Conservation (phyloP, 306 rosid genomes). For the Lotus japonicus region DNA sequence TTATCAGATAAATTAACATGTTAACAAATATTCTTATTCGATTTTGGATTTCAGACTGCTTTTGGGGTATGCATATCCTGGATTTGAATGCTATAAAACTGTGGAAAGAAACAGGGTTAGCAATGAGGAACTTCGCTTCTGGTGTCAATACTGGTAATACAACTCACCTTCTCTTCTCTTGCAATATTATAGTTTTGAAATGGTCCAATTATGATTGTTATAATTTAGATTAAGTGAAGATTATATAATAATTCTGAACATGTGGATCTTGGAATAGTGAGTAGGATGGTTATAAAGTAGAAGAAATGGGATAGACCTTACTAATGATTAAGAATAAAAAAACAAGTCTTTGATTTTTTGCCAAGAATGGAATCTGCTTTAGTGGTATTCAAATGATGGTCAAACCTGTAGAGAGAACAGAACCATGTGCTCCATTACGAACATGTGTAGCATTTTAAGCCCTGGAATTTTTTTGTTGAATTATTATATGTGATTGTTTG, state of each 20-base stretch:
- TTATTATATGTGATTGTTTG: background rate
- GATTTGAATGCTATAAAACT: conserved; percentile 72
- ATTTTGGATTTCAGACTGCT: conserved; percentile 42
- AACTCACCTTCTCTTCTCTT: background rate
- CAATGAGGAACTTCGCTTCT: conserved; percentile 74
- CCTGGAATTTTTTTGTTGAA: background rate
- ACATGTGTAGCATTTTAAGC: conserved; percentile 14
- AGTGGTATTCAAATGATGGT: background rate
- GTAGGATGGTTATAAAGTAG: background rate
- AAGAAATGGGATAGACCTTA: background rate
- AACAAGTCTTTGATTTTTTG: background rate
- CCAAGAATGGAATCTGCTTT: conserved; percentile 21
- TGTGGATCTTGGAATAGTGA: background rate
- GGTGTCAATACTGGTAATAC: conserved; percentile 90
- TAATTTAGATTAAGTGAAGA: background rate
- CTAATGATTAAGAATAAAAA: background rate
- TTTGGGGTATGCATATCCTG: conserved; percentile 93
- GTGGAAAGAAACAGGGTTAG: conserved; percentile 57
- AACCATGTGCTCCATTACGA: conserved; percentile 19
- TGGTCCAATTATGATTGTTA: background rate
- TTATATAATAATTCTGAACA: background rate
- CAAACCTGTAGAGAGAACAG: conserved; percentile 5
- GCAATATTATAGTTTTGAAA: background rate
- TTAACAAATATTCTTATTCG: background rate
- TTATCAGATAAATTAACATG: background rate